These are phyloP conservation scores for Marasmius fiardii DNA, from an alignment of 1,284 basidiomycete genomes.

Conservation along the genomic window DNA sequence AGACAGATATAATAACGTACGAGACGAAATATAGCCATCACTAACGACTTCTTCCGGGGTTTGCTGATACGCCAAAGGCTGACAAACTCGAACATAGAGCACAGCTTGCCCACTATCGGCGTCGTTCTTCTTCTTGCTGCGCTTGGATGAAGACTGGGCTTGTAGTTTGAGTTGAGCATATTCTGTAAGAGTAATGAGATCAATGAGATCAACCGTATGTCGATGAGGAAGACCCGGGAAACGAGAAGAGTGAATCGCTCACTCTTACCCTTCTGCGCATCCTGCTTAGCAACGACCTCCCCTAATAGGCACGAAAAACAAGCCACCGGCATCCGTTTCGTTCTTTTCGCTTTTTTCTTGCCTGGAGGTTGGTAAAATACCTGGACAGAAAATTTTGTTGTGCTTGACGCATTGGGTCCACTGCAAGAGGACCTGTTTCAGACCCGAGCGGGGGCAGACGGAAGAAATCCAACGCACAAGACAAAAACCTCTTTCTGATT, in stretches of 20 bases:
- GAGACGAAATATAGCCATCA: neutral
- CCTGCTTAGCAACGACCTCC: slow-evolving; percentile 47
- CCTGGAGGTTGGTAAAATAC: slow-evolving; percentile 51
- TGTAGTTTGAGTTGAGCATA: neutral
- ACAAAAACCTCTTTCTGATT: slow-evolving; percentile 51
- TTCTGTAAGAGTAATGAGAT: neutral
- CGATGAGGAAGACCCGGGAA: neutral
- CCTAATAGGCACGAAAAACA: slow-evolving; percentile 42
- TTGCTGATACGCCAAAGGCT: neutral
- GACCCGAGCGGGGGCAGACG: too few species aligned
- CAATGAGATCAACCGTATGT: neutral
- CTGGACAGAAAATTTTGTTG: slow-evolving; percentile 45
- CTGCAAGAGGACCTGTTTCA: neutral
- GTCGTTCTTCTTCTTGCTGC: slow-evolving; percentile 2
- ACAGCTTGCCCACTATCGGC: neutral
- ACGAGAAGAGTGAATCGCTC: neutral
- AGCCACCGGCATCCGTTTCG: slow-evolving; percentile 51
- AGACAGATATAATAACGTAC: neutral
- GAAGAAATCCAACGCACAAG: slow-evolving; percentile 49
- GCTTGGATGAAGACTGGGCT: neutral
- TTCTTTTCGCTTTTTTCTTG: slow-evolving; percentile 50
- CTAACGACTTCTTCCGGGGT: neutral
- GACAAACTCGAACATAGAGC: neutral
- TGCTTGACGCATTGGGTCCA: slow-evolving; percentile 20
- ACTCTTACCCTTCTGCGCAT: neutral